Conservation (phyloP, 768 basidiomycete species). For the Podaxis sp. region DNA sequence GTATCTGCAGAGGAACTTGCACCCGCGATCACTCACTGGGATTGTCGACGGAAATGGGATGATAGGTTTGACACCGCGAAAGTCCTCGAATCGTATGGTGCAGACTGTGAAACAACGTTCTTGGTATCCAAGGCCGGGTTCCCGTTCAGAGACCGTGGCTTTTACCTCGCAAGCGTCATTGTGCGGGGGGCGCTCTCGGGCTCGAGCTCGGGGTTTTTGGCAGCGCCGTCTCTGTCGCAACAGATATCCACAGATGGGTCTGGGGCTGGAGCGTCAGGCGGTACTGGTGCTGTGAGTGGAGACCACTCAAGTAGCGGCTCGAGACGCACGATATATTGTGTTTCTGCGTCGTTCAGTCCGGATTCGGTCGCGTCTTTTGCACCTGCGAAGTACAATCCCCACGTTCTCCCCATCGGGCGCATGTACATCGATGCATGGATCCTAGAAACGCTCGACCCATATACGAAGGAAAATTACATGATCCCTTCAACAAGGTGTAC, state of each 20-base stretch:
- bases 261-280: conserved; percentile 22
- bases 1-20: conserved; percentile 91
- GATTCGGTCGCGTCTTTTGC: conserved; percentile 59
- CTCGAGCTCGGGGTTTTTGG: conserved; percentile 8
- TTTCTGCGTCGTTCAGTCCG: conserved; percentile 79
- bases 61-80: conserved; percentile 73
- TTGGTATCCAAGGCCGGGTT: conserved; percentile 75
- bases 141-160: conserved; percentile 88
- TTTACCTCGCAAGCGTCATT: conserved; percentile 74
- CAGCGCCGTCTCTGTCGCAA: conserved; percentile 29
- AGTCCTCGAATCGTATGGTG: conserved; percentile 76
- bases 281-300: not conserved
- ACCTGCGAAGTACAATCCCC: conserved; percentile 72
- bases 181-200: conserved; percentile 51
- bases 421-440: conserved; percentile 94
- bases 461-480: conserved; percentile 88
- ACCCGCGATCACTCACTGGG: conserved; percentile 63
- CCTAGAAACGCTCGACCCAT: conserved; percentile 93
- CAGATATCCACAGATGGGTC: conserved; percentile 40
- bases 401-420: conserved; percentile 70
- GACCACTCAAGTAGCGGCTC: conserved; percentile 30
- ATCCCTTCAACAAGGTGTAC: conserved; percentile 93
- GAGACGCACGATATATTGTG: conserved; percentile 73
- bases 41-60: conserved; percentile 83
- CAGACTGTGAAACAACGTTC: conserved; percentile 70